Evolutionary conservation across 306 rosid genomes (phyloP).

Genomic region (Cucumis cinereus): DNA sequence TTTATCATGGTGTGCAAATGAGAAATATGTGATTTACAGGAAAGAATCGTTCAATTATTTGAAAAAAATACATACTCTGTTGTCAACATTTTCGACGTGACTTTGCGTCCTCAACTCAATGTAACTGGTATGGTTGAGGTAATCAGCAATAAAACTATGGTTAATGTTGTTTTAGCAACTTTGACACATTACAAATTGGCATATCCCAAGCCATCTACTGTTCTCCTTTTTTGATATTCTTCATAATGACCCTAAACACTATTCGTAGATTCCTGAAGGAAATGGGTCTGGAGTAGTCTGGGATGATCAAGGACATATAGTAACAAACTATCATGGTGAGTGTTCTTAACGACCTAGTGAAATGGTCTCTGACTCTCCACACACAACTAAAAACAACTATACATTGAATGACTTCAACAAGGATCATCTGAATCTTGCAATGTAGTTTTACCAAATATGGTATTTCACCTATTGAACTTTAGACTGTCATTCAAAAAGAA

Average conservation of each 20-base stretch:
- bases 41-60: conserved; percentile 72
- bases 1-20: background rate
- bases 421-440: background rate
- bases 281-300: conserved; percentile 97
- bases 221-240: background rate
- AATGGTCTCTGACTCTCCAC: background rate
- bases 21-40: conserved; percentile 32
- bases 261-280: conserved; percentile 86
- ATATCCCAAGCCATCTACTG: background rate
- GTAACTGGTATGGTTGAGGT: conserved; percentile 92
- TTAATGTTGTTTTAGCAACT: background rate
- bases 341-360: background rate
- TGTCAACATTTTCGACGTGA: conserved; percentile 86
- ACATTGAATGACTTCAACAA: background rate
- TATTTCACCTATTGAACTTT: background rate
- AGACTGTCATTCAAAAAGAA: background rate
- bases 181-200: background rate
- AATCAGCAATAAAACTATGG: conserved; percentile 4
- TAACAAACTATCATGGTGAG: conserved; percentile 95
- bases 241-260: background rate
- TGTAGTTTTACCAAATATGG: background rate
- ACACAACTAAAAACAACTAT: background rate
- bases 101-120: conserved; percentile 90
- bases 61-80: conserved; percentile 85
- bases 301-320: conserved; percentile 87